Evolutionary conservation across 2,329 filamentous ascomycete species (phyloP).

Genomic region (Dendryphion nanum): DNA sequence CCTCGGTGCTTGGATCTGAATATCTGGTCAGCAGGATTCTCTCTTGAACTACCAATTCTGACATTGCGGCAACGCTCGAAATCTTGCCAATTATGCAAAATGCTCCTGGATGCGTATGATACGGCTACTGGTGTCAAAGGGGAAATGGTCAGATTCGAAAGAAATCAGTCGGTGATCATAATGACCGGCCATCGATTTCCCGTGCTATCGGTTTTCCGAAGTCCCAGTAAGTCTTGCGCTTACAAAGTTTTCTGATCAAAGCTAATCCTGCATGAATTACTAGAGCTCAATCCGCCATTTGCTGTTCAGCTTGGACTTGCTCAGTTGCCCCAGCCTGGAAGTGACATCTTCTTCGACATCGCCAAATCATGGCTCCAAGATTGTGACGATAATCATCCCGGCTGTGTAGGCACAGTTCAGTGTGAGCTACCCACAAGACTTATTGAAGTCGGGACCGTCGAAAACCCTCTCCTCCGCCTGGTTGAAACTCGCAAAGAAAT

Average conservation of each 20-base stretch:
- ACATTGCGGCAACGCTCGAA: not conserved
- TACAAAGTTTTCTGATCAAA: not conserved
- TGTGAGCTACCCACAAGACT: not conserved
- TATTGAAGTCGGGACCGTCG: not conserved
- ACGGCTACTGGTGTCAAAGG: not conserved
- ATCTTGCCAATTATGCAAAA: constrained; percentile 9
- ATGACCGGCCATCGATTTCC: not conserved
- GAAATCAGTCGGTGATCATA: not conserved
- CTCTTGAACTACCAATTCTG: not conserved
- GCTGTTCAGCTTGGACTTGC: not conserved
- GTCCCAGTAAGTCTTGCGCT: not conserved
- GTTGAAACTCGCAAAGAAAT: not conserved
- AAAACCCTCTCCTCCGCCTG: not conserved
- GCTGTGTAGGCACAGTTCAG: not conserved
- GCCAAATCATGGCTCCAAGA: not conserved
- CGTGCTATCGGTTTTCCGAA: not conserved
- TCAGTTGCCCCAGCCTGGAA: not conserved
- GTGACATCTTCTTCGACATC: not conserved
- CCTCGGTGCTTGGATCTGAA: constrained; percentile 3
- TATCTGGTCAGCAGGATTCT: constrained; percentile 12
- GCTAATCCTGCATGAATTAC: not conserved
- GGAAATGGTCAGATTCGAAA: not conserved
- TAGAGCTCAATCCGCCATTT: not conserved
- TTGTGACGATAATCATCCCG: not conserved
- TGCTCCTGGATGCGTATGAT: constrained; percentile 2